A percentile compares a stretch with the other conserved stretches of the same genome.
Evolutionary conservation across 345 rosid genomes (phyloP).

Genomic region (Triadica sebifera): DNA sequence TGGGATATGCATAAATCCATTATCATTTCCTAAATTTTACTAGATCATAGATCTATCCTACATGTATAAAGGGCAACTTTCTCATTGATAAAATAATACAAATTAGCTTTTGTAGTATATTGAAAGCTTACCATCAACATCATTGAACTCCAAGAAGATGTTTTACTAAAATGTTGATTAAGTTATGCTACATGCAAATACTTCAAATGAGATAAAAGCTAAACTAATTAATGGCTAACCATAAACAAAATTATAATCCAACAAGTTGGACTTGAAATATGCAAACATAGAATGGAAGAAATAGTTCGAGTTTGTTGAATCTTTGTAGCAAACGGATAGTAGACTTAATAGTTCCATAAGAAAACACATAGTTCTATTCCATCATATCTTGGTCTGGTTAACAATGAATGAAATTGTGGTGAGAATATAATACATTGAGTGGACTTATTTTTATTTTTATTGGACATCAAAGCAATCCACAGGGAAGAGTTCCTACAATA

Average conservation of each 20-base stretch:
- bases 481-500: background rate
- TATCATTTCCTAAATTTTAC: background rate
- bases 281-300: conserved; percentile 81
- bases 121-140: conserved; percentile 71
- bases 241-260: background rate
- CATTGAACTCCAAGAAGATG: conserved; percentile 36
- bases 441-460: background rate
- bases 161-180: conserved; percentile 37
- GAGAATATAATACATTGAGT: conserved; percentile 15
- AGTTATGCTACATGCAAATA: conserved; percentile 77
- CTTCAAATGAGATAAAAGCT: conserved; percentile 22
- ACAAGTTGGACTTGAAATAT: conserved; percentile 17
- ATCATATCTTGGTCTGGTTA: conserved; percentile 69
- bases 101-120: conserved; percentile 6
- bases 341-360: conserved; percentile 84
- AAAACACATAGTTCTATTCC: conserved; percentile 90
- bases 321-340: conserved; percentile 73
- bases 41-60: background rate
- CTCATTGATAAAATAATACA: background rate
- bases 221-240: background rate
- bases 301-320: conserved; percentile 63
- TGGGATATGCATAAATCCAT: background rate
- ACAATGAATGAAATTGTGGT: conserved; percentile 21
- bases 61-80: conserved; percentile 1
- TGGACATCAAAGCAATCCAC: conserved; percentile 1